phyloP scores from a whole-genome alignment of 2,329 filamentous ascomycete species.

The Coniochaeta sp. region DNA sequence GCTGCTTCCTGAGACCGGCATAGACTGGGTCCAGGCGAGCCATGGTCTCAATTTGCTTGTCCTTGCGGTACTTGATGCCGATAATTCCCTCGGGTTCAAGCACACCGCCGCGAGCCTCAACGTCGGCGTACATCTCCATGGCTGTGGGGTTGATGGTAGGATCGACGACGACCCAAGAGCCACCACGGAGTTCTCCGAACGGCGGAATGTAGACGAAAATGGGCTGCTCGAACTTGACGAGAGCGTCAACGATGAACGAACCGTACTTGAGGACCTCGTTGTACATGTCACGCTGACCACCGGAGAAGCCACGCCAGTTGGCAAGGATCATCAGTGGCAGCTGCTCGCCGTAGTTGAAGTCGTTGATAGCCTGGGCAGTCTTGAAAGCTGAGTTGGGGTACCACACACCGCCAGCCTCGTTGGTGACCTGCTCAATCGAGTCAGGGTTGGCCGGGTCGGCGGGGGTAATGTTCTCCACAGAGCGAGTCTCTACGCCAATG shows the following conservation, averaged over 20 bases:
- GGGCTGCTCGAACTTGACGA: conserved; percentile 97
- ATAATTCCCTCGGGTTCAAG: conserved; percentile 97
- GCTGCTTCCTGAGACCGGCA: conserved; percentile 72
- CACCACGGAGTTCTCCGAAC: conserved; percentile 92
- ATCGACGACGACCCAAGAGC: conserved; percentile 98
- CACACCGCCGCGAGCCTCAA: conserved; percentile 91
- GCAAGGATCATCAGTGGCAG: conserved; percentile 97
- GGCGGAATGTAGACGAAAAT: conserved; percentile 99
- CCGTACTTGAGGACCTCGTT: conserved; percentile 99
- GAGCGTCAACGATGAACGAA: conserved; percentile 96
- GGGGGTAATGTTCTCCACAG: conserved; percentile 93
- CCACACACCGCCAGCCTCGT: conserved; percentile 98
- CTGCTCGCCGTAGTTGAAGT: conserved; percentile 99
- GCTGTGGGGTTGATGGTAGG: conserved; percentile 93
- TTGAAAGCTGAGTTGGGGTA: conserved; percentile 99
- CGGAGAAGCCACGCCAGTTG: conserved; percentile 99
- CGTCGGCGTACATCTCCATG: conserved; percentile 99
- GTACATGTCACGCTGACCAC: conserved; percentile 99
- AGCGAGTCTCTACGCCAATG: conserved; percentile 91
- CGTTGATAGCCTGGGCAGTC: conserved; percentile 96
- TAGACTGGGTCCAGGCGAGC: conserved; percentile 83
- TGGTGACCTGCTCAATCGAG: conserved; percentile 90
- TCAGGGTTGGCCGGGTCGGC: conserved; percentile 97
- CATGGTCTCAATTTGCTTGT: conserved; percentile 97
- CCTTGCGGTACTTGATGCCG: conserved; percentile 96